phyloP scores from a whole-genome alignment of 495 filamentous ascomycete species.

The Xylaria longipes region DNA sequence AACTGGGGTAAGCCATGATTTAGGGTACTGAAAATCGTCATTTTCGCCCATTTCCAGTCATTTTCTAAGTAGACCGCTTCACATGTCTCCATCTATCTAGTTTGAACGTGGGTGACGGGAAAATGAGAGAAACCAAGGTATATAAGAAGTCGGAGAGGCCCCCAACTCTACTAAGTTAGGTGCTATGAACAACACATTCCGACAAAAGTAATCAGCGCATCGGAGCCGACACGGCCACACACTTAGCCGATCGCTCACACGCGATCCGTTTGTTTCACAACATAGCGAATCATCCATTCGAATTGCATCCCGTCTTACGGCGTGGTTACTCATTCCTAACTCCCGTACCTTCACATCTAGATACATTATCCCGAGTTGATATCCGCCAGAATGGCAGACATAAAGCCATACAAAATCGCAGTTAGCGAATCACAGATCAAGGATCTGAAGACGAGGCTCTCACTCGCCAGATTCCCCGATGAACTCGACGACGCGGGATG shows the following conservation, averaged over 20 bases:
- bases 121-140: background rate
- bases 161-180: background rate
- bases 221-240: slow-evolving; percentile 11
- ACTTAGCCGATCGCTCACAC: background rate
- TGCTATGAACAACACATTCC: background rate
- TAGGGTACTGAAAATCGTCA: background rate
- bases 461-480: slow-evolving; percentile 43
- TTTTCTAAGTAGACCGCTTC: background rate
- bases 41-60: background rate
- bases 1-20: background rate
- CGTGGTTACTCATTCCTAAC: background rate
- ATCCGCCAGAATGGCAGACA: slow-evolving; percentile 35
- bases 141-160: slow-evolving; percentile 1
- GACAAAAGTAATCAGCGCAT: background rate
- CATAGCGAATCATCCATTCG: background rate
- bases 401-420: slow-evolving; percentile 44
- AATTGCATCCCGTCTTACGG: background rate
- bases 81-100: background rate
- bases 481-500: slow-evolving; percentile 42
- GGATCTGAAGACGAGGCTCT: slow-evolving; percentile 41
- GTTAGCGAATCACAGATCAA: slow-evolving; percentile 38
- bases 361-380: background rate
- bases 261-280: background rate
- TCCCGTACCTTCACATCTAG: background rate
- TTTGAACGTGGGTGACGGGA: background rate